A percentile compares a stretch with the other conserved stretches of the same genome.
phyloP scores from a whole-genome alignment of 2,329 filamentous ascomycete species.

The Penicillium glabrum region DNA sequence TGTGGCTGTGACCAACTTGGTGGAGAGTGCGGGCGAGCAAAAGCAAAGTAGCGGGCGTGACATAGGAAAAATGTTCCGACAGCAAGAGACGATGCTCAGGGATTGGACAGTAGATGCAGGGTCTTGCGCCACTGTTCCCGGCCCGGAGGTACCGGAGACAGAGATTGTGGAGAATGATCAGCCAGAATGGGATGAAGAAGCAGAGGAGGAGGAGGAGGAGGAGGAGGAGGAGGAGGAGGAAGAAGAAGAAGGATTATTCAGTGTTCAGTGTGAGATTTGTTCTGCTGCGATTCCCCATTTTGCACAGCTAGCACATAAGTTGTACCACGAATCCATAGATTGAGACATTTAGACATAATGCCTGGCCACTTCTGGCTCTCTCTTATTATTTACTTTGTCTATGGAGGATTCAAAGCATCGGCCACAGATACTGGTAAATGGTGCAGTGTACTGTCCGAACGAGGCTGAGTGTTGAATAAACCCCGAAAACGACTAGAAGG shows the following conservation, averaged over 20 bases:
- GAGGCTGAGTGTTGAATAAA: too few relatives aligned
- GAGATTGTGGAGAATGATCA: neutral
- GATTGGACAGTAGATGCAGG: slow-evolving; percentile 58
- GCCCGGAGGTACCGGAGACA: neutral
- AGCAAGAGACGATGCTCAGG: slow-evolving; percentile 67
- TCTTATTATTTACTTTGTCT: too few relatives aligned
- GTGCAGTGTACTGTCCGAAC: too few relatives aligned
- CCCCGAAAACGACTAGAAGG: too few relatives aligned
- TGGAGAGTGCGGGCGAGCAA: slow-evolving; percentile 53
- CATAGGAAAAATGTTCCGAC: slow-evolving; percentile 79
- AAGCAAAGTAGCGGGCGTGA: slow-evolving; percentile 65
- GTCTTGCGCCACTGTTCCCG: neutral
- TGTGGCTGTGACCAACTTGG: slow-evolving; percentile 84
- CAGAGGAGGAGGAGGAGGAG: slow-evolving; percentile 6
- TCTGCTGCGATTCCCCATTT: slow-evolving; percentile 50
- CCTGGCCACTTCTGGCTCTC: too few relatives aligned
- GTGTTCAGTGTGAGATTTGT: slow-evolving; percentile 44
- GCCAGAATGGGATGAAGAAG: slow-evolving; percentile 14
- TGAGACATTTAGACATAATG: neutral
- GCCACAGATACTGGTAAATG: too few relatives aligned
- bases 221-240: slow-evolving; percentile 24
- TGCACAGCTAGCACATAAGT: slow-evolving; percentile 50
- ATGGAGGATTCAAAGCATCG: too few relatives aligned
- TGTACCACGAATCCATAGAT: slow-evolving; percentile 43
- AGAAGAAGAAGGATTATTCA: slow-evolving; percentile 19